Evolutionary conservation across 148 eudicot species (phyloP), one percentile per base, ranked within the genome.

Genomic region (Cornus suecica): DNA sequence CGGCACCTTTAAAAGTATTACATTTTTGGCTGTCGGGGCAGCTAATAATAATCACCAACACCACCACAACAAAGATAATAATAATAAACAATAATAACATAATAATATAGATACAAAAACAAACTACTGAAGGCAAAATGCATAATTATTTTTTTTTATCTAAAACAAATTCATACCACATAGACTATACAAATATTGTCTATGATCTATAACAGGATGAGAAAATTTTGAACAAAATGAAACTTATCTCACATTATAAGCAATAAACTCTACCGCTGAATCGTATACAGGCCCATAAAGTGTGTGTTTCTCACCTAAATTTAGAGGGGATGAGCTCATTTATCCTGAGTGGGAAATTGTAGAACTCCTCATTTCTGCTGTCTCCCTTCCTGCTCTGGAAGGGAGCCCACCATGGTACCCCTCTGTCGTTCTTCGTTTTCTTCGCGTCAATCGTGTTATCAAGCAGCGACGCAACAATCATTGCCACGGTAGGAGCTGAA

Each of bases 331-430:
- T 83, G 70, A 82, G 84, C 77, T 90, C 97, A 42, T 88, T 82
- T 61, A 95, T 81, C 82, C 90, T 82, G 24, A 90, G 78, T 60
- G 99, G 99, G 72, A 83, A 90, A 66, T 89, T 90, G 79, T 95
- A 95, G 65, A 95, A 95, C 80, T 95, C 99, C 16, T 92, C 93
- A 29, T 91, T 95, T 82, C 97, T 85, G 80, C 85, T 81, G 54
- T 95, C 99, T 9, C 97, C 99, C 9, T 83, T 80, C 73, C 94
- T 85, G 4, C 58, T 74, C 77, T 86, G 97, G 81, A 92, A 95
- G 10, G 99, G 99, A 4, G 75, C 60, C 91, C 93, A 85, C 99
- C 99, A 95, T 16, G 97, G 92, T 7, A 95, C 42, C 65, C 99
- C 99, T 79, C 99, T 82, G 2, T 91, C 99, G 2, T 77, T 71